phyloP scores from a whole-genome alignment of 805 yeast genomes.

The Candida anglica region DNA sequence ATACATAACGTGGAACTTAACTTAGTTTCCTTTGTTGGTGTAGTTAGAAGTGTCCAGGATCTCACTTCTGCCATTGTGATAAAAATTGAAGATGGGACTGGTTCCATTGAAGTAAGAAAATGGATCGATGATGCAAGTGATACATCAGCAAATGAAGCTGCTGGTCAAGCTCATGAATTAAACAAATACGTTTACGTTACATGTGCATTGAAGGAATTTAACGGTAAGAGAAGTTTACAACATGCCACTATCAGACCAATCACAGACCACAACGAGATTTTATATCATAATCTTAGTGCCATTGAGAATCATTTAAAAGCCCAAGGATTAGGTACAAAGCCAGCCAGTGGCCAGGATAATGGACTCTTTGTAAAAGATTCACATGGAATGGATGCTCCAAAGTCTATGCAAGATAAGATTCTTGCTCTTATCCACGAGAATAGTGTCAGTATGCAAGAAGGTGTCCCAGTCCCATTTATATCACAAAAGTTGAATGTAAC shows the following conservation, averaged over 20 bases:
- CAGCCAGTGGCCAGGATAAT: constrained; percentile 12
- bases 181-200: constrained; percentile 60
- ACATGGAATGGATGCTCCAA: constrained; percentile 14
- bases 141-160: constrained; percentile 26
- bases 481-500: constrained; percentile 52
- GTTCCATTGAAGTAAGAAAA: constrained; percentile 57
- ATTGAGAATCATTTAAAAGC: constrained; percentile 53
- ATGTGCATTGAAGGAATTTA: constrained; percentile 49
- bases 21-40: constrained; percentile 64
- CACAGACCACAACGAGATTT: constrained; percentile 61
- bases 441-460: constrained; percentile 62
- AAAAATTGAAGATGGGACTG: constrained; percentile 75
- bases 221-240: constrained; percentile 60
- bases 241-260: constrained; percentile 57
- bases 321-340: constrained; percentile 40
- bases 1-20: constrained; percentile 58
- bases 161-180: constrained; percentile 31
- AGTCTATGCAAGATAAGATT: constrained; percentile 38
- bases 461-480: constrained; percentile 66
- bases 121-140: constrained; percentile 45
- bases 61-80: constrained; percentile 52
- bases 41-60: constrained; percentile 61
- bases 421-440: constrained; percentile 46
- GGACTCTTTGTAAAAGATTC: constrained; percentile 27
- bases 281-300: constrained; percentile 65